Base-by-base conservation (phyloP, 768 basidiomycete species). In the Podaxis pistillaris region DNA sequence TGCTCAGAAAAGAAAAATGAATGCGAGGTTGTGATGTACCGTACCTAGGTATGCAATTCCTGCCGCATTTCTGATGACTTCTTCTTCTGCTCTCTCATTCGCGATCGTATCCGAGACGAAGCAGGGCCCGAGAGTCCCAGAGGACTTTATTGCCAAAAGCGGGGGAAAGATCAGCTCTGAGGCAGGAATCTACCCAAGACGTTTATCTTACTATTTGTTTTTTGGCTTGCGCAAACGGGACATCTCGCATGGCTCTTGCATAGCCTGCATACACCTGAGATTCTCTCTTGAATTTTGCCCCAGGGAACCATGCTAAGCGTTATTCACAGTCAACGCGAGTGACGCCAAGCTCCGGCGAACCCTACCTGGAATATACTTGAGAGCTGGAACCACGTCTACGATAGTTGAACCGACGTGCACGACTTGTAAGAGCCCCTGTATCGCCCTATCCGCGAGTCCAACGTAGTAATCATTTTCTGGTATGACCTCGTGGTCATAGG, bases 31-130 rank as follows among this genome's bases (percentile, higher is more conserved):
- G 7, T 46, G 44, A 70, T 65, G 68, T 52, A 54, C 62, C 64
- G 15, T 17, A 79, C 79, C 79, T 22, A 75, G 66, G 58, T 78
- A 82, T 6, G 75, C 74, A 49, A 81, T 72, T 5, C 74, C 78
- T 36, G 78, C 78, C 50, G 76, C 78, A 50, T 77, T 77, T 65
- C 67, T 22, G 61, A 56, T 30, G 63, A 56, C 62, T 63, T 69
- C 50, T 63, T 66, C 12, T 55, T 33, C 26, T 12, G 4, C 26
- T 61, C 50, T 55, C 63, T 69, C 80, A 41, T 68, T 71, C 40
- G 68, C 69, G 24, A 75, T 62, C 33, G 70, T 68, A 15, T 69
- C 65, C 24, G 67, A 65, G 4, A 69, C 71, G 63, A 73, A 74
- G 2, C 68, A 75, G 24, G 65, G 66, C 30, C 61, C 58, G 22